phyloP scores from a whole-genome alignment of 306 rosid genomes.

The Cucurbita argyrosperma region DNA sequence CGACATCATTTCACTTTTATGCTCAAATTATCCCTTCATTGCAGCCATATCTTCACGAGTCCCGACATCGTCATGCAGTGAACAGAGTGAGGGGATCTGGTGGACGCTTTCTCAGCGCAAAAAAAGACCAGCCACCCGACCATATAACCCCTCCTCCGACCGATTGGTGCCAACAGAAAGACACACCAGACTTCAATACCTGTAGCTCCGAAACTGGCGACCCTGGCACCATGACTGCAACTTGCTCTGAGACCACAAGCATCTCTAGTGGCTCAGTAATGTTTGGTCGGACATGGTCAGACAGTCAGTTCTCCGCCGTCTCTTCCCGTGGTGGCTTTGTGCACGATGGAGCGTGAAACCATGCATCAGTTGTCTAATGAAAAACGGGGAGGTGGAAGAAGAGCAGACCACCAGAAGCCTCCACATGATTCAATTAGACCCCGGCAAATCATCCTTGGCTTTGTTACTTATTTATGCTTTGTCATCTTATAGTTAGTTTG shows the following conservation, averaged over 20 bases:
- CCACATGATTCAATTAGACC: slow-evolving; percentile 11
- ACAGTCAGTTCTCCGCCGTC: slow-evolving; percentile 26
- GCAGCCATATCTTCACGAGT: slow-evolving; percentile 95
- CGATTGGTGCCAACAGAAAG: slow-evolving; percentile 16
- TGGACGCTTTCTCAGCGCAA: slow-evolving; percentile 73
- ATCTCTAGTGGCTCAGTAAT: slow-evolving; percentile 18
- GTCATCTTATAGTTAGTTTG: not conserved
- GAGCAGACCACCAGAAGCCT: not conserved
- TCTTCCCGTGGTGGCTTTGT: slow-evolving; percentile 23
- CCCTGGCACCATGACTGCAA: slow-evolving; percentile 20
- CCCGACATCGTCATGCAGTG: slow-evolving; percentile 77
- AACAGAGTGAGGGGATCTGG: slow-evolving; percentile 81
- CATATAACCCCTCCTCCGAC: not conserved
- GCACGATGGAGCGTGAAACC: slow-evolving; percentile 31
- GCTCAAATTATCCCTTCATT: slow-evolving; percentile 2
- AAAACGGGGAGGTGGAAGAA: not conserved
- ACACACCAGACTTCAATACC: slow-evolving; percentile 14
- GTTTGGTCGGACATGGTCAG: slow-evolving; percentile 20
- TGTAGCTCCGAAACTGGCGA: slow-evolving; percentile 20
- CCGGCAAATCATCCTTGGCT: slow-evolving; percentile 99
- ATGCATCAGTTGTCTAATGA: slow-evolving; percentile 42
- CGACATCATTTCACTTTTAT: not conserved
- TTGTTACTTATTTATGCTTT: slow-evolving; percentile 10
- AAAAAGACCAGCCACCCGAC: slow-evolving; percentile 28
- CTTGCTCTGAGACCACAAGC: slow-evolving; percentile 33